phyloP scores from a whole-genome alignment of 2,329 filamentous ascomycete genomes.

The Aspergillus sp. region DNA sequence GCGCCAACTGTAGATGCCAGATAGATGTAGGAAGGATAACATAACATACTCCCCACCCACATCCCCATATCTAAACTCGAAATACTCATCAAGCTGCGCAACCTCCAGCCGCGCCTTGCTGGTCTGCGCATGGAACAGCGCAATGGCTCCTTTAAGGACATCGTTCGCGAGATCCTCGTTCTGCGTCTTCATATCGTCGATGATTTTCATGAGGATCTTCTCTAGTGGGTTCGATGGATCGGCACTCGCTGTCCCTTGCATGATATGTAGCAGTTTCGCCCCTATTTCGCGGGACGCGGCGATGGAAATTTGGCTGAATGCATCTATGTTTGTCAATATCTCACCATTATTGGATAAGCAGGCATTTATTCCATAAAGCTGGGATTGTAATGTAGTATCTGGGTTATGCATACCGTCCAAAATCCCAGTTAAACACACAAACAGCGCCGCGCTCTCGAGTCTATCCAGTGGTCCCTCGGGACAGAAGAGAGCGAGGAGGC shows the following conservation, averaged over 20 bases:
- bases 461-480: neutral
- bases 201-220: neutral
- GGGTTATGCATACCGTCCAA: neutral
- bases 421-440: neutral
- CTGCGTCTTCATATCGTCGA: neutral
- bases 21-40: neutral
- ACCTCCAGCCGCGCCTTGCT: neutral
- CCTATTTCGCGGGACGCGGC: neutral
- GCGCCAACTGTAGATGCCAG: neutral
- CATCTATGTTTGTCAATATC: neutral
- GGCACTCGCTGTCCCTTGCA: neutral
- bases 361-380: too few relatives aligned
- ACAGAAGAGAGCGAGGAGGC: neutral
- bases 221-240: neutral
- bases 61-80: neutral
- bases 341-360: too few relatives aligned
- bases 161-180: neutral
- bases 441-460: neutral
- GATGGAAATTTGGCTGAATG: slow-evolving; percentile 3
- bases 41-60: neutral
- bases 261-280: neutral
- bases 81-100: neutral
- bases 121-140: neutral
- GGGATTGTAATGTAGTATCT: too few relatives aligned
- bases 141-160: neutral